Evolutionary conservation across 2,329 filamentous ascomycete species (phyloP).

Genomic region (Magnaporthales sp.): DNA sequence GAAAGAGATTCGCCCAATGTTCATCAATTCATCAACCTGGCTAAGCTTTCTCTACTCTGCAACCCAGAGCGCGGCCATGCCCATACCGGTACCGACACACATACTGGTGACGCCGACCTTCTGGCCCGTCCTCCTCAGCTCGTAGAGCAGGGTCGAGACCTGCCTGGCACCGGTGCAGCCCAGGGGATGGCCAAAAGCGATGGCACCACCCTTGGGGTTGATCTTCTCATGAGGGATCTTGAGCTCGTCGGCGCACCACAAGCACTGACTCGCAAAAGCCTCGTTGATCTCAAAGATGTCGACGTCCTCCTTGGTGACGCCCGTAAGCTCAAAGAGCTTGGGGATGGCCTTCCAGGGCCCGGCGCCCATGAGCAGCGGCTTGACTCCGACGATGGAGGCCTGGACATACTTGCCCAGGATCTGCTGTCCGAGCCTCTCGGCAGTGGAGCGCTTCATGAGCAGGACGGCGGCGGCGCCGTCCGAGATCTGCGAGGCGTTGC

Average conservation of each 20-base stretch:
- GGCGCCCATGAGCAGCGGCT: slow-evolving; percentile 90
- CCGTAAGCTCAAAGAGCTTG: slow-evolving; percentile 79
- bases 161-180: slow-evolving; percentile 92
- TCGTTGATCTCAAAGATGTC: slow-evolving; percentile 99
- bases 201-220: slow-evolving; percentile 94
- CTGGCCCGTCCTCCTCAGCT: slow-evolving; percentile 75
- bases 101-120: slow-evolving; percentile 89
- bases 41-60: slow-evolving; percentile 54
- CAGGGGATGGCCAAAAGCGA: slow-evolving; percentile 90
- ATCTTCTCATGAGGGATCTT: slow-evolving; percentile 77
- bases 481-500: slow-evolving; percentile 91
- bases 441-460: slow-evolving; percentile 89
- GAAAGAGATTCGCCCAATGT: neutral
- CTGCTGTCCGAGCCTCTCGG: slow-evolving; percentile 76
- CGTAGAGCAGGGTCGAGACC: slow-evolving; percentile 84
- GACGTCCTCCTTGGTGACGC: slow-evolving; percentile 79
- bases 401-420: slow-evolving; percentile 91
- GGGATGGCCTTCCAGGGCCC: slow-evolving; percentile 96
- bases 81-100: slow-evolving; percentile 97
- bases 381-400: slow-evolving; percentile 78
- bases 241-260: slow-evolving; percentile 88
- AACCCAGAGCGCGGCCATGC: slow-evolving; percentile 95
- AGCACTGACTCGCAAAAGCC: slow-evolving; percentile 89
- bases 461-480: slow-evolving; percentile 93
- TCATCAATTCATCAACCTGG: neutral